Evolutionary conservation across 305 asterid species (phyloP).

Genomic region (Fraxinus paxiana): DNA sequence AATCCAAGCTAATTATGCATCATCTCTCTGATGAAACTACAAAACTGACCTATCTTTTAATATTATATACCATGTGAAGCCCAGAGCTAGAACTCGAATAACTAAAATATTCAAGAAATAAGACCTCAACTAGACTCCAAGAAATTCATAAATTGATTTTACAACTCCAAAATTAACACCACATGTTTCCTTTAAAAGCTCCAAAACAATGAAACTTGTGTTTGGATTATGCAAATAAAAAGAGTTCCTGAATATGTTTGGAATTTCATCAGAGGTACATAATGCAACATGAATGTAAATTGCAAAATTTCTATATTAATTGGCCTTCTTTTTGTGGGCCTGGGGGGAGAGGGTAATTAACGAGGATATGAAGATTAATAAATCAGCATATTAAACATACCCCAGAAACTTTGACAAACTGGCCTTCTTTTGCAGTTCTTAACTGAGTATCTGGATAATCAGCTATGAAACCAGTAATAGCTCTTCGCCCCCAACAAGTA

Average conservation of each 20-base stretch:
- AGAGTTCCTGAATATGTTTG: background rate
- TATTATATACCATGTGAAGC: background rate
- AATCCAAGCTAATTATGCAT: background rate
- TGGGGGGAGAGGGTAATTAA: background rate
- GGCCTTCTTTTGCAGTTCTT: conserved; percentile 69
- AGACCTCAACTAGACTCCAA: background rate
- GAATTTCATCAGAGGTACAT: background rate
- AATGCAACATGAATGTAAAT: background rate
- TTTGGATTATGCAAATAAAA: background rate
- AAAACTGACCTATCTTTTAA: background rate
- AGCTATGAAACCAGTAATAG: conserved; percentile 56
- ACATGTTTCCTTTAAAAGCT: background rate
- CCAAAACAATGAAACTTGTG: background rate
- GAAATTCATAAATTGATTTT: background rate
- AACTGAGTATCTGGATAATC: conserved; percentile 68
- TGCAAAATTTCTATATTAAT: background rate
- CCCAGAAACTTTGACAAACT: conserved; percentile 78
- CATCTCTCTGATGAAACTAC: background rate
- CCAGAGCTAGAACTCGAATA: background rate
- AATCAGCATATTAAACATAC: conserved; percentile 32
- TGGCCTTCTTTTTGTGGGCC: background rate
- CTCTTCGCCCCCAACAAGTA: conserved; percentile 68
- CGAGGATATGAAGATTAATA: background rate
- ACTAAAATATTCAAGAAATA: background rate
- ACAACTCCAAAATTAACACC: background rate